Conservation (phyloP, 257 asterid genomes). For the Przewalskia tangutica region DNA sequence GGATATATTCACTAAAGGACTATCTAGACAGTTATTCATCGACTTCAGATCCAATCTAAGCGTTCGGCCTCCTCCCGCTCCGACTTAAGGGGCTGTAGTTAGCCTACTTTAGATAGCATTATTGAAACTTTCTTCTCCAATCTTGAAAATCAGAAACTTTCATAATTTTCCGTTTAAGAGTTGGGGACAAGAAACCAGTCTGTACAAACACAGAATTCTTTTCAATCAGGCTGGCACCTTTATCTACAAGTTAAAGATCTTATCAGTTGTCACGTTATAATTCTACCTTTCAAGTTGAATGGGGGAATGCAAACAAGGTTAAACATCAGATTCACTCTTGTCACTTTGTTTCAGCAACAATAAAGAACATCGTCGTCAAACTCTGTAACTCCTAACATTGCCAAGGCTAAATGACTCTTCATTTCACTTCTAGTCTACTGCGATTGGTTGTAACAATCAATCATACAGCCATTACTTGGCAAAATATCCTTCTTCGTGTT, state of each 20-base stretch:
- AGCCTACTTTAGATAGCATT: background rate
- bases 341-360: conserved; percentile 30
- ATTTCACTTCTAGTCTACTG: conserved; percentile 59
- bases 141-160: background rate
- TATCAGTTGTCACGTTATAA: background rate
- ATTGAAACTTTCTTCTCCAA: background rate
- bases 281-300: background rate
- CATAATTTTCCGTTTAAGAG: background rate
- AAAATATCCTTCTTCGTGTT: conserved; percentile 19
- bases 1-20: no score
- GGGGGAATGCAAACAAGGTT: background rate
- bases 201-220: background rate
- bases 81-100: no score
- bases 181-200: background rate
- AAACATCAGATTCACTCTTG: background rate
- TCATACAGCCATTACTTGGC: conserved; percentile 10
- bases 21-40: no score
- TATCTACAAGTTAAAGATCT: background rate
- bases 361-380: conserved; percentile 48
- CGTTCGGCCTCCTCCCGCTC: no score
- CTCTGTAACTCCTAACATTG: conserved; percentile 81
- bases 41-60: no score
- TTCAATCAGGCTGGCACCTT: background rate
- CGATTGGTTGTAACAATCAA: conserved; percentile 29
- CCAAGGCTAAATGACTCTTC: conserved; percentile 75